These are phyloP conservation scores for Fraxinus angustifolia DNA, from an alignment of 305 asterid species.

Conservation along the genomic window DNA sequence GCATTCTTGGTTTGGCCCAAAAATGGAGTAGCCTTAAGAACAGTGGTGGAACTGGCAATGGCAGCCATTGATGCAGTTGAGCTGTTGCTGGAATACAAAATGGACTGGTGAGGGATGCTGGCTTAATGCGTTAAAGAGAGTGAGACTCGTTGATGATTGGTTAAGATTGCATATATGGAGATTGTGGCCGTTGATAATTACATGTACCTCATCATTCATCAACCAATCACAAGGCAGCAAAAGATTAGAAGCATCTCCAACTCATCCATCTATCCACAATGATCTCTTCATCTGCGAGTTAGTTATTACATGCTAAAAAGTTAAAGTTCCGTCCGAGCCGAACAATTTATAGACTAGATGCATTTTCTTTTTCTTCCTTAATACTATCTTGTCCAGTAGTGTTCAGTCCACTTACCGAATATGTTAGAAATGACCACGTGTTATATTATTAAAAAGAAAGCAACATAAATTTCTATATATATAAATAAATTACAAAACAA, in stretches of 20 bases:
- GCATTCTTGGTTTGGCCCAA: constrained; percentile 65
- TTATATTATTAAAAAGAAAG: neutral
- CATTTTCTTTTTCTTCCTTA: neutral
- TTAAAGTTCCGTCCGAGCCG: neutral
- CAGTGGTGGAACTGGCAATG: constrained; percentile 53
- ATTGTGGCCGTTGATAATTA: constrained; percentile 43
- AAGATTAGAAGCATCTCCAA: constrained; percentile 46
- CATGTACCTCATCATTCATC: constrained; percentile 3
- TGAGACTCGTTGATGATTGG: constrained; percentile 37
- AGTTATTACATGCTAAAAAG: neutral
- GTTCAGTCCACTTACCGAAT: neutral
- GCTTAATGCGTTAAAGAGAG: constrained; percentile 19
- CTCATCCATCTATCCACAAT: constrained; percentile 51
- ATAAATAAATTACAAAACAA: neutral
- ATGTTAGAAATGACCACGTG: neutral
- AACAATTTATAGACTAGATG: neutral
- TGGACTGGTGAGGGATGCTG: neutral
- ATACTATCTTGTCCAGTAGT: no score
- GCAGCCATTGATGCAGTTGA: constrained; percentile 50
- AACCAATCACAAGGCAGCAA: constrained; percentile 46
- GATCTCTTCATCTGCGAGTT: constrained; percentile 17
- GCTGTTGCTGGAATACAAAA: neutral
- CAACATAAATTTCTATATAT: neutral
- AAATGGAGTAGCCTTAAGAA: constrained; percentile 69
- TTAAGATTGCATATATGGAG: constrained; percentile 34